Evolutionary conservation across 2,329 filamentous ascomycete species (phyloP).

Genomic region (Neofusicoccum cordaticola): DNA sequence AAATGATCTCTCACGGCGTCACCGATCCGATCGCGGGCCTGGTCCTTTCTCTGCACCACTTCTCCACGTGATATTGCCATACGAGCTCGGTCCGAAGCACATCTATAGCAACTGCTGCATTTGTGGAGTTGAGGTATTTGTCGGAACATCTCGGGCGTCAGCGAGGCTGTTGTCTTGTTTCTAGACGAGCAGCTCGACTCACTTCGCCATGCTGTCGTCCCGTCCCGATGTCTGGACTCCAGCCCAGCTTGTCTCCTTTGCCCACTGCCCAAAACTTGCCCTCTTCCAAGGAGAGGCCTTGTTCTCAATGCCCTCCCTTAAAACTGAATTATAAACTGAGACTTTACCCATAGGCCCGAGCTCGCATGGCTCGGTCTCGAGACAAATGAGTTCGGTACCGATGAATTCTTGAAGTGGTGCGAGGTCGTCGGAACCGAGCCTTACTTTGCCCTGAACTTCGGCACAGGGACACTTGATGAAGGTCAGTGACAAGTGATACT

Average conservation of each 20-base stretch:
- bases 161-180: not conserved
- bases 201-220: not conserved
- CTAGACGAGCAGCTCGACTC: not conserved
- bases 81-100: not conserved
- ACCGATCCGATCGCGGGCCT: not conserved
- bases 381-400: constrained; percentile 76
- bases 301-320: not conserved
- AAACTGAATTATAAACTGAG: constrained; percentile 9
- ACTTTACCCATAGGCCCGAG: constrained; percentile 55
- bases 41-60: not conserved
- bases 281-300: not conserved
- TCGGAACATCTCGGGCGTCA: not conserved
- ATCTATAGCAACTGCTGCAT: not conserved
- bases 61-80: not conserved
- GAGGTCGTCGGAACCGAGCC: constrained; percentile 70
- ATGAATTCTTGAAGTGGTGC: constrained; percentile 84
- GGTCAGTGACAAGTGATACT: constrained; percentile 20
- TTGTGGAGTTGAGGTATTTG: not conserved
- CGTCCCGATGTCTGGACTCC: too few relatives aligned
- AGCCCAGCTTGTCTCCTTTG: not conserved
- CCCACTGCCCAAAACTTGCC: not conserved
- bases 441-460: constrained; percentile 78
- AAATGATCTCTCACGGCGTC: not conserved
- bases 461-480: constrained; percentile 59
- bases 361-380: constrained; percentile 77